Conservation (phyloP, 306 rosid genomes). For the Cicer cuneatum region DNA sequence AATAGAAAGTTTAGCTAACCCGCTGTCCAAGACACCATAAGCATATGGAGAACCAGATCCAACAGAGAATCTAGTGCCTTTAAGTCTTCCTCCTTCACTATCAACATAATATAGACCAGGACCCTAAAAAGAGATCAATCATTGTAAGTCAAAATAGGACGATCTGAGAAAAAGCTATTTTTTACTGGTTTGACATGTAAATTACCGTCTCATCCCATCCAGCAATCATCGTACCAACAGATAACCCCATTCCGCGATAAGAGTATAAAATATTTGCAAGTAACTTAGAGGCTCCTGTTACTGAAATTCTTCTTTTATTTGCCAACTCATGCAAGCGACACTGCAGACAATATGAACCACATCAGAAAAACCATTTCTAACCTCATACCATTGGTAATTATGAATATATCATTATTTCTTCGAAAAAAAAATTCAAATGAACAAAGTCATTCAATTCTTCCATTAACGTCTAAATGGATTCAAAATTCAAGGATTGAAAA, state of each 20-base stretch:
- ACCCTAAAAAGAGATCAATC: slow-evolving; percentile 58
- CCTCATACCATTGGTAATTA: not conserved
- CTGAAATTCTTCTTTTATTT: slow-evolving; percentile 91
- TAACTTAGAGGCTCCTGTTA: slow-evolving; percentile 94
- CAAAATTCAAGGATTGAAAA: slow-evolving; percentile 29
- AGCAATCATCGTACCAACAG: slow-evolving; percentile 99
- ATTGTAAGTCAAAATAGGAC: slow-evolving; percentile 4
- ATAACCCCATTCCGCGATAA: slow-evolving; percentile 95
- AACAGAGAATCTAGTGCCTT: slow-evolving; percentile 92
- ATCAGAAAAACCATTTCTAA: slow-evolving; percentile 37
- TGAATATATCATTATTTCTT: not conserved
- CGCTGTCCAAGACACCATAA: slow-evolving; percentile 89
- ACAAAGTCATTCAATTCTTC: slow-evolving; percentile 25
- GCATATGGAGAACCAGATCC: slow-evolving; percentile 99
- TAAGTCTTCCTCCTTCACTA: slow-evolving; percentile 97
- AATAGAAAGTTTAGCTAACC: slow-evolving; percentile 54
- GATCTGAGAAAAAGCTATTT: slow-evolving; percentile 7
- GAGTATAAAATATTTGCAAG: slow-evolving; percentile 95
- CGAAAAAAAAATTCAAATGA: slow-evolving; percentile 1
- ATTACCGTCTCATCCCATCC: slow-evolving; percentile 99
- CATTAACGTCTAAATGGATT: not conserved
- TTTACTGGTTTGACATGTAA: slow-evolving; percentile 1
- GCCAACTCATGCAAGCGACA: slow-evolving; percentile 93
- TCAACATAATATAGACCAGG: slow-evolving; percentile 96
- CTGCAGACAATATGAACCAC: slow-evolving; percentile 46